Evolutionary conservation across 2,329 filamentous ascomycete species (phyloP).

Genomic region (Sporothrix euskadiensis): DNA sequence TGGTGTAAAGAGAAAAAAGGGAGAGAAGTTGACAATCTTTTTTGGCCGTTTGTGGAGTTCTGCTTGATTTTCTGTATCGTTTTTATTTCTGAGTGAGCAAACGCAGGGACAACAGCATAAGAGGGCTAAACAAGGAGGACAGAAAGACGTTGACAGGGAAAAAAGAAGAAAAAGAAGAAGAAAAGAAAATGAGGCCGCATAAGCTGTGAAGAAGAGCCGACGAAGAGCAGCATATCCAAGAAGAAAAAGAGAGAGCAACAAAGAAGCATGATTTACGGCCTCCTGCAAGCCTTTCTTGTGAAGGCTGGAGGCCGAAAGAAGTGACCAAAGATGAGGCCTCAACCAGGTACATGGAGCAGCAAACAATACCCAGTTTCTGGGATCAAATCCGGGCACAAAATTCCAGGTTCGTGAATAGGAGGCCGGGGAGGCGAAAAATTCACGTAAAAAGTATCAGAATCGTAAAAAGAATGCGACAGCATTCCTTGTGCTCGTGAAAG

Average conservation of each 20-base stretch:
- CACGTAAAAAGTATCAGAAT: not conserved
- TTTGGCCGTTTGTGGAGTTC: not conserved
- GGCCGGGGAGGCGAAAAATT: not conserved
- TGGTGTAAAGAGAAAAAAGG: not conserved
- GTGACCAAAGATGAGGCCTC: not conserved
- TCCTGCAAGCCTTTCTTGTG: not conserved
- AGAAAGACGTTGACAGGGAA: not conserved
- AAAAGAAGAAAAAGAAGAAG: too few relatives aligned
- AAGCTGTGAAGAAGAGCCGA: not conserved
- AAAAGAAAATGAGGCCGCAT: not conserved
- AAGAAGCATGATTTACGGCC: not conserved
- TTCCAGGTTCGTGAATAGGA: not conserved
- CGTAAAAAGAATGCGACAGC: not conserved
- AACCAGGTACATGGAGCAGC: not conserved
- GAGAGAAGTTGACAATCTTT: not conserved
- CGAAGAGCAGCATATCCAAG: not conserved
- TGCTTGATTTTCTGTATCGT: not conserved
- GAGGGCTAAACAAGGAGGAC: not conserved
- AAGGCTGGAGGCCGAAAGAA: not conserved
- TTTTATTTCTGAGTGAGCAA: not conserved
- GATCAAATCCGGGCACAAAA: not conserved
- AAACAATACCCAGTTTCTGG: not conserved
- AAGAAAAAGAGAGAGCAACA: not conserved
- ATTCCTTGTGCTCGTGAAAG: conserved; percentile 1
- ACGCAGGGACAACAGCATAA: not conserved